Evolutionary conservation across 1,284 basidiomycete genomes (phyloP), one percentile per base, ranked within the genome.

Genomic region (Cryptococcus deneoformans): DNA sequence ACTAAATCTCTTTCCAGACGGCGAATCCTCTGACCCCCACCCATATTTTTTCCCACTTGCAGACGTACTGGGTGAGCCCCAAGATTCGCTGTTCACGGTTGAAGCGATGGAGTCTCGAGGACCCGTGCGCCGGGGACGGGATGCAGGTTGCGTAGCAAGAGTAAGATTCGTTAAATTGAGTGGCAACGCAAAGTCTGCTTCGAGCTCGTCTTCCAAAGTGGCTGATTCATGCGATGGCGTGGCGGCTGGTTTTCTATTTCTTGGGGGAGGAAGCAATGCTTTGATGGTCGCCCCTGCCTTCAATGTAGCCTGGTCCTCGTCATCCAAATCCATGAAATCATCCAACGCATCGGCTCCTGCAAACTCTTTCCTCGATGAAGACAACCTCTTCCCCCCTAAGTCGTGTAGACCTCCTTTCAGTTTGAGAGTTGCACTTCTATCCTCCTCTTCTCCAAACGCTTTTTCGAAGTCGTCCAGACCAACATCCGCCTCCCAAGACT

Each of bases 221-320:
- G n/a, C 36, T 10, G 36, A 3, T 7, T 9, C 16, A 20, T 9
- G 5, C n/a, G 37, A 39, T 16, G 51, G 40, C 1, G 6, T 5
- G 8, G 46, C 34, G 46, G 43, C 58, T 9, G 52, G 6, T 42
- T 53, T 57, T 42, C 16, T 42, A 29, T 49, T n/a, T 14, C 62
- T 57, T 1, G 67, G 68, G 10, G 69, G 71, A 0, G 73, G 74
- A 11, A 76, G 57, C 57, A 71, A 62, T 11, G 72, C 75, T 64
- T 72, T 74, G 53, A 74, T 58, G 6, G 71, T 72, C 0, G 68
- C 69, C 8, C 71, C 68, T 8, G 73, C 75, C 60, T 73, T 75
- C 42, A 78, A 53, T 1, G 75, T 76, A 12, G 66, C 69, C 49
- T 76, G 67, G 45, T 72, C 61, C 14, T 70, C 71, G n/a, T 69